Evolutionary conservation across 495 filamentous ascomycete genomes (phyloP).

Genomic region (Neurospora sp.): DNA sequence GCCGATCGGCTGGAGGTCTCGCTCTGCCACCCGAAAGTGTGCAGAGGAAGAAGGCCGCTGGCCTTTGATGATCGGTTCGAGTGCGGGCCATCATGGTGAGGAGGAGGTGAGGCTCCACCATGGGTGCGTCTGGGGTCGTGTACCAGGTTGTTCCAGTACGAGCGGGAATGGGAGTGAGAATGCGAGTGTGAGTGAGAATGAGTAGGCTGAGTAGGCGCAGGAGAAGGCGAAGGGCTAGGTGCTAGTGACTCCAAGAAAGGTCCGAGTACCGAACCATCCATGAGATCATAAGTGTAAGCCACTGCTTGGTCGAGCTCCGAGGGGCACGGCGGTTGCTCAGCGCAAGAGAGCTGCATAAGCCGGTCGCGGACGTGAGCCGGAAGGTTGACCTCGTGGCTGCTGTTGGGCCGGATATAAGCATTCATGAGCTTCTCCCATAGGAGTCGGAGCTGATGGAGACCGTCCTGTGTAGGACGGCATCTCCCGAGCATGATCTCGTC

Average conservation of each 20-base stretch:
- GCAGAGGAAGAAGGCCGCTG: slow-evolving; percentile 32
- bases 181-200: slow-evolving; percentile 13
- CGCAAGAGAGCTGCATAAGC: slow-evolving; percentile 55
- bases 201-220: slow-evolving; percentile 20
- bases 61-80: slow-evolving; percentile 31
- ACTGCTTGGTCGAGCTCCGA: slow-evolving; percentile 80
- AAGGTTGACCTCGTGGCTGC: slow-evolving; percentile 86
- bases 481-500: slow-evolving; percentile 33
- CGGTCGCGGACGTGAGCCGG: slow-evolving; percentile 75
- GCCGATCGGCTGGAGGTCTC: slow-evolving; percentile 26
- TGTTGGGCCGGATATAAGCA: slow-evolving; percentile 70
- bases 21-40: slow-evolving; percentile 29
- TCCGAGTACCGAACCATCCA: slow-evolving; percentile 90
- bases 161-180: not conserved
- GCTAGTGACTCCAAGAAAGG: slow-evolving; percentile 63
- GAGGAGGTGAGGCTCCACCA: not conserved
- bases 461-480: not conserved
- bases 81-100: slow-evolving; percentile 17
- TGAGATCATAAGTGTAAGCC: slow-evolving; percentile 82
- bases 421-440: slow-evolving; percentile 59
- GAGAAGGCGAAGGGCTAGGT: not conserved
- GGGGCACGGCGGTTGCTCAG: slow-evolving; percentile 61
- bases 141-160: not conserved
- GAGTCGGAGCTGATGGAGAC: slow-evolving; percentile 27
- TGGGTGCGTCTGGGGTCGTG: not conserved